Evolutionary conservation across 73 alveolate genomes (phyloP).

Genomic region (Symbiodinium pilosum): DNA sequence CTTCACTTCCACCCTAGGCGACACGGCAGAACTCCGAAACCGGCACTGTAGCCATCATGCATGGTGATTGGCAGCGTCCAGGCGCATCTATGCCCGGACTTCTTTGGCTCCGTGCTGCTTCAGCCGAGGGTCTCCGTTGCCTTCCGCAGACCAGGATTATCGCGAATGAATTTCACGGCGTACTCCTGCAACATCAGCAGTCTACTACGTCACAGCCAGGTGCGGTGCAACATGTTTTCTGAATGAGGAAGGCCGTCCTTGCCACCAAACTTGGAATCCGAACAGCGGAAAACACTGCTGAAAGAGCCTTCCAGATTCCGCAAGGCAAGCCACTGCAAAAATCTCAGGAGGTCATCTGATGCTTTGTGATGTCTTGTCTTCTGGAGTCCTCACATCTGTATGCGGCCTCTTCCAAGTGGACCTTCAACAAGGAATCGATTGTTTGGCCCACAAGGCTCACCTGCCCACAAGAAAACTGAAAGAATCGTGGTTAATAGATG

Average conservation of each 20-base stretch:
- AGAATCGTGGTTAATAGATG: too few relatives aligned
- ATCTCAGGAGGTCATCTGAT: too few relatives aligned
- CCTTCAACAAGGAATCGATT: conserved; percentile 63
- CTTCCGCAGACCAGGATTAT: conserved; percentile 70
- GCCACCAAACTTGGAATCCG: conserved; percentile 50
- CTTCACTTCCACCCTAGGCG: conserved; percentile 87
- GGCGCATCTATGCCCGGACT: too few relatives aligned
- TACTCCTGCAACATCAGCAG: conserved; percentile 35
- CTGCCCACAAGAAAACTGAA: too few relatives aligned
- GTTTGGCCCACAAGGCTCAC: conserved; percentile 71
- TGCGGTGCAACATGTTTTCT: neutral
- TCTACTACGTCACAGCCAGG: too few relatives aligned
- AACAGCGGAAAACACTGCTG: conserved; percentile 91
- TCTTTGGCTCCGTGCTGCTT: too few relatives aligned
- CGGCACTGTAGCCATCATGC: too few relatives aligned
- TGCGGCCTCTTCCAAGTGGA: conserved; percentile 57
- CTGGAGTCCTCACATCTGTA: too few relatives aligned
- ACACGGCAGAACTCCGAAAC: too few relatives aligned
- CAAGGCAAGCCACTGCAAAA: too few relatives aligned
- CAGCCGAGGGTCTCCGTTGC: conserved; percentile 48
- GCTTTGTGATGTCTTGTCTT: too few relatives aligned
- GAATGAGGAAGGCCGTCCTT: conserved; percentile 44
- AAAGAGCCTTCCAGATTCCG: conserved; percentile 39
- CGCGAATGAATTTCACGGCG: conserved; percentile 81
- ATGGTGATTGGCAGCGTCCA: too few relatives aligned